Conservation (phyloP, 148 eudicot genomes). For the Vaccinium vitisidaea region DNA sequence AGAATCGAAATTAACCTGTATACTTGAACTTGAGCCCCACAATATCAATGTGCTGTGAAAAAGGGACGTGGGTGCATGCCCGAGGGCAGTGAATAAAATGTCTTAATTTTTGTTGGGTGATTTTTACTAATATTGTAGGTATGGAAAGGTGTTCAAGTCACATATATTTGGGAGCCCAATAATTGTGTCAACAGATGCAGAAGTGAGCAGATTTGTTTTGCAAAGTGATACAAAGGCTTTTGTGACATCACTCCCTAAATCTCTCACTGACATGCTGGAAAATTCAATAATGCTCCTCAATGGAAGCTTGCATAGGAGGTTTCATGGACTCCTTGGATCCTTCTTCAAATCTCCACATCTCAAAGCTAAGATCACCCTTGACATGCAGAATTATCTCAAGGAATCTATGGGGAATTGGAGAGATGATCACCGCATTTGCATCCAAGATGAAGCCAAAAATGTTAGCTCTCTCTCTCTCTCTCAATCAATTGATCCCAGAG, state of each 20-base stretch:
- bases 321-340: constrained; percentile 78
- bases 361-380: constrained; percentile 66
- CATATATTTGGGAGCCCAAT: constrained; percentile 82
- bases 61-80: too few relatives aligned
- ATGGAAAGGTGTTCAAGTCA: constrained; percentile 86
- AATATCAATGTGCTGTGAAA: too few relatives aligned
- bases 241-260: constrained; percentile 86
- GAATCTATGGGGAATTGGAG: constrained; percentile 62
- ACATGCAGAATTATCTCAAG: constrained; percentile 52
- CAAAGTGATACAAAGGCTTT: constrained; percentile 76
- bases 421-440: constrained; percentile 44
- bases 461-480: constrained; percentile 23
- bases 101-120: neutral
- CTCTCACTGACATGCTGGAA: constrained; percentile 78
- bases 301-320: constrained; percentile 74
- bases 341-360: constrained; percentile 74
- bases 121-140: constrained; percentile 36
- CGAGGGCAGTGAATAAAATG: too few relatives aligned
- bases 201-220: constrained; percentile 65
- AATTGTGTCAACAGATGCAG: constrained; percentile 84
- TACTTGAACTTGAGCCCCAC: too few relatives aligned
- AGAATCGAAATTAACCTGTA: neutral
- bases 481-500: neutral
- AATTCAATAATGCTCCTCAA: constrained; percentile 72
- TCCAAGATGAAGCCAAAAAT: constrained; percentile 75